Base-by-base conservation (phyloP, 2,329 filamentous ascomycete species). In the Phoma sp. region DNA sequence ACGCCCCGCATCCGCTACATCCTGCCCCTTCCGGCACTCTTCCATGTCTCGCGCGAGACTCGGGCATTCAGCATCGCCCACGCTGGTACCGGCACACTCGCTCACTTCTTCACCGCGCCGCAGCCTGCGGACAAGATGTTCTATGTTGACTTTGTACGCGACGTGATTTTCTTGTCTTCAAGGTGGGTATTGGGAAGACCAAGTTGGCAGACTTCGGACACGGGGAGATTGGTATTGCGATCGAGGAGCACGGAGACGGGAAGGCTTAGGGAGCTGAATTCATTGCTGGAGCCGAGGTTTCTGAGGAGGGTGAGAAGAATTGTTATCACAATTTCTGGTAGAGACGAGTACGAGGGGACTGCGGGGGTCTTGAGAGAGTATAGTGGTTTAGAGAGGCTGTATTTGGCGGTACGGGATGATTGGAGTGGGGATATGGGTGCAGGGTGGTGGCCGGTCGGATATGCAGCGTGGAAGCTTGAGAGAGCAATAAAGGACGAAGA, bases 361-460 rank as follows among this genome's bases (percentile, higher is more conserved):
- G 46, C 37, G 5, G 30, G n/a, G 29, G 30, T 22, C 6, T 14
- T 48, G n/a, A 9, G 27, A 9, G 23, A 48, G 8, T 41, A 18
- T 10, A 3, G 4, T 3, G 13, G 14, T 0, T 47, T 58, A 4
- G 56, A 61, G 39, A 49, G 37, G n/a, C 24, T 61, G 35, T 61
- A 55, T 46, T 24, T 61, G 11, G 52, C 46, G 5, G 58, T 60
- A 50, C 45, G 52, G 13, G 60, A 62, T 41, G 41, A 14, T 35
- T 57, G 47, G 39, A 50, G 48, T 14, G 23, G 13, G 29, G 25
- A 27, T n/a, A 6, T 36, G 29, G 18, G 14, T 2, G 25, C n/a
- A 4, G 48, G 41, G n/a, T 23, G 24, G n/a, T 36, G 35, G n/a
- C 6, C 18, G 36, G 29, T 29, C 7, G 48, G 36, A 9, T 36